Evolutionary conservation across 306 rosid genomes (phyloP), one percentile per base, ranked within the genome.

Genomic region (Arachis hypogaea): DNA sequence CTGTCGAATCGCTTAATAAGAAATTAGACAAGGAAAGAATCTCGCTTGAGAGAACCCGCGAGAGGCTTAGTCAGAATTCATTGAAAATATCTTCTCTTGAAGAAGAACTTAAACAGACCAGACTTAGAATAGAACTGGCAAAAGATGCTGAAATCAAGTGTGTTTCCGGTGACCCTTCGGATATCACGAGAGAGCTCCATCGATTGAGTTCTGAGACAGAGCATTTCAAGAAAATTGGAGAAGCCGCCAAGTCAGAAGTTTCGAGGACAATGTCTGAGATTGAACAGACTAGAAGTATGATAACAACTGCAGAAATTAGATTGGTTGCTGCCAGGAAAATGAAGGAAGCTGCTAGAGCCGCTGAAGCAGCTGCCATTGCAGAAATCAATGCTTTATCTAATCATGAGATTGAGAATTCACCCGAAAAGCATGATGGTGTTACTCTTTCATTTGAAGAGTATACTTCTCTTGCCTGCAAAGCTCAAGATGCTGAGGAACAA

Each of bases 331-430:
- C 96, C 7, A 86, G 86, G 63, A 95, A 90, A 82, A 90, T 88
- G 89, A 95, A 90, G 80, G 92, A 85, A 70, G 99, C 99, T 54
- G 87, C 99, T 51, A 82, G 89, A 73, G 98, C 97, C 1, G 89
- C 90, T 7, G 97, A 94, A 80, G 88, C 89, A 36, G 78, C 77
- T 76, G 88, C 96, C 9, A 65, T 88, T 14, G 86, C 88, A 5
- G 98, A 95, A 79, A 87, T 90, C n/a, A 87, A 85, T 68, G 89
- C 86, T 42, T 69, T 88, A 49, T 86, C 82, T 58, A 47, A 40
- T 67, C 85, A 42, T 7, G 65, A 66, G 18, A 77, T 64, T 33
- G 38, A 33, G 18, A 63, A 74, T 59, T 57, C 59, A 45, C 9
- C 7, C 16, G 74, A 41, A 28, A 68, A 60, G 9, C 30, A 52